Evolutionary conservation across 352 stramenopile genomes (phyloP).

Genomic region (Phytophthora pluvialis): DNA sequence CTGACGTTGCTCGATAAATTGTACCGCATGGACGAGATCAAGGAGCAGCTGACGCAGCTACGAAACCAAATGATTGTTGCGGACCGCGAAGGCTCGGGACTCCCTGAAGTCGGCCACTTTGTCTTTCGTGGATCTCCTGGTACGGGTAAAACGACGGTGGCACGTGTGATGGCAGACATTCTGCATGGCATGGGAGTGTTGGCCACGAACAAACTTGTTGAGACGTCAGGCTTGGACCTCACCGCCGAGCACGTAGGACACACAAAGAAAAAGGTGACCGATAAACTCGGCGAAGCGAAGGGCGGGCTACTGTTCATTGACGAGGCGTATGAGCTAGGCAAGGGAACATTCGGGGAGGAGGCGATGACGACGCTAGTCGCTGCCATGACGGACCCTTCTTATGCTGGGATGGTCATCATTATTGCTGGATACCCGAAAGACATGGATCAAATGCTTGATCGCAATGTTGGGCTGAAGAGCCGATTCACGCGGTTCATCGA

Average conservation of each 20-base stretch:
- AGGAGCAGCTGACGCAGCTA: conserved; percentile 55
- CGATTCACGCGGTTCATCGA: conserved; percentile 90
- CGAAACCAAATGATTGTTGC: conserved; percentile 70
- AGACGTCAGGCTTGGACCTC: conserved; percentile 86
- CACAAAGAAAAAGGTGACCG: conserved; percentile 89
- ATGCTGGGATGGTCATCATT: conserved; percentile 89
- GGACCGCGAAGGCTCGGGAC: conserved; percentile 62
- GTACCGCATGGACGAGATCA: conserved; percentile 72
- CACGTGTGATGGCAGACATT: conserved; percentile 92
- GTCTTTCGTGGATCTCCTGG: conserved; percentile 90
- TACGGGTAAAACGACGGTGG: conserved; percentile 92
- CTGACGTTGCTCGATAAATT: conserved; percentile 53
- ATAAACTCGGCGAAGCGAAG: conserved; percentile 88
- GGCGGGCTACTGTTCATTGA: conserved; percentile 95
- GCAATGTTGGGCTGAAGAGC: conserved; percentile 90
- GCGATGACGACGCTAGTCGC: conserved; percentile 91
- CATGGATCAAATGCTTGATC: conserved; percentile 90
- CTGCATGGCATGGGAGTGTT: conserved; percentile 93
- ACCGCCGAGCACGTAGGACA: conserved; percentile 89
- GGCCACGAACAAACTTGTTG: conserved; percentile 92
- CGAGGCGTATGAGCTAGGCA: conserved; percentile 92
- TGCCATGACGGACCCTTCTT: conserved; percentile 87
- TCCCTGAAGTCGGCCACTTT: conserved; percentile 80
- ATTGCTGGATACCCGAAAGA: conserved; percentile 91
- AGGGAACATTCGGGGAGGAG: conserved; percentile 82